Evolutionary conservation across 1,139 yeast species (phyloP).

Genomic region (Nematodospora anomalae): DNA sequence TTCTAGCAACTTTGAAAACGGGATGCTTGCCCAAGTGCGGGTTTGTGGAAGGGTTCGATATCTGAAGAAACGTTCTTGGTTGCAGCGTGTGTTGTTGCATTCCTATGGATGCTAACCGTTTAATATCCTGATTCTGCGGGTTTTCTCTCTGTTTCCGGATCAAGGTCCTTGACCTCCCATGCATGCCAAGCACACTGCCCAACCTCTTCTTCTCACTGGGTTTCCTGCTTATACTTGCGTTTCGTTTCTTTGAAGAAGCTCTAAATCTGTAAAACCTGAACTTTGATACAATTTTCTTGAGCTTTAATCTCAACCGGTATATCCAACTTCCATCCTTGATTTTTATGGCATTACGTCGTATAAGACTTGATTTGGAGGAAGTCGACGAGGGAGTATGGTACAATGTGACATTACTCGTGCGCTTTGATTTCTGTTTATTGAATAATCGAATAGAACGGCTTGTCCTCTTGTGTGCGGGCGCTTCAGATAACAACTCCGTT

Average conservation of each 20-base stretch:
- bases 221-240: conserved; percentile 18
- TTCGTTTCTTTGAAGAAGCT: conserved; percentile 29
- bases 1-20: conserved; percentile 15
- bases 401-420: conserved; percentile 14
- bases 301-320: conserved; percentile 31
- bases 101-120: conserved; percentile 7
- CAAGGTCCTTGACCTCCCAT: conserved; percentile 16
- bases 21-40: conserved; percentile 28
- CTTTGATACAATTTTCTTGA: conserved; percentile 25
- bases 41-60: conserved; percentile 19
- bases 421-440: conserved; percentile 12
- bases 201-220: not conserved
- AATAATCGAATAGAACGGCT: conserved; percentile 1
- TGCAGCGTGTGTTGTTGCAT: not conserved
- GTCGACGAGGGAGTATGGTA: conserved; percentile 17
- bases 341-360: conserved; percentile 36
- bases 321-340: conserved; percentile 33
- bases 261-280: conserved; percentile 28
- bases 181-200: not conserved
- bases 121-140: conserved; percentile 19
- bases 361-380: conserved; percentile 16
- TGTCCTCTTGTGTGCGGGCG: not conserved
- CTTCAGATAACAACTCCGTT: not conserved
- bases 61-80: conserved; percentile 3
- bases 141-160: conserved; percentile 21